Base-by-base conservation (phyloP, 169 alveolate genomes). In the Hepatocystis sp. region DNA sequence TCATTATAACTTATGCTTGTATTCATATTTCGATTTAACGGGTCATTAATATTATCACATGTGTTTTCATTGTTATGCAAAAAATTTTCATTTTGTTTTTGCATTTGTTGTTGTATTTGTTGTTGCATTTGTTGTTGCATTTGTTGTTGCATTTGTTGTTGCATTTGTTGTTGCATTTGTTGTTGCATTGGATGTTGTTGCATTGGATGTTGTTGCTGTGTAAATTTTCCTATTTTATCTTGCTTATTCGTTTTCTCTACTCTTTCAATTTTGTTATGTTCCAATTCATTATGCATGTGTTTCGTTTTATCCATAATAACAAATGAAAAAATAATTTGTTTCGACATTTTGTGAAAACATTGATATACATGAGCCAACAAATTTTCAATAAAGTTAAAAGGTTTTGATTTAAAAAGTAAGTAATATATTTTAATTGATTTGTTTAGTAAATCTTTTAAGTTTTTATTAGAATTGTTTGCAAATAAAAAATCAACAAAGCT, bases 371-470 rank as follows among this genome's bases (percentile, higher is more conserved):
- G 21, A 8, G 65, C 88, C 34, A 76, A 63, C 36, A 60, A 76
- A 76, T 76, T 76, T 13, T 76, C 88, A 27, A 76, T 76, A 76
- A 76, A 76, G 46, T 76, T 76, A 13, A 25, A 76, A 32, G 40
- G 27, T 39, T 76, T 76, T 49, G 51, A 25, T 46, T 76, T 76
- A 76, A 42, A 76, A 44, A 76, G 71, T 17, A 76, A 30, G 52
- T 58, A 76, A 58, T 76, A 58, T 25, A 76, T 76, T 58, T 76
- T 76, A 42, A 67, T 19, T 23, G 85, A 19, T 17, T 52, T 53
- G 51, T 67, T 27, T 58, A 76, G 17, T 63, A 42, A 55, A 4
- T 34, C 27, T 76, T 30, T 53, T 13, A 76, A 44, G 40, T 58
- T 76, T 58, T 56, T 76, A 19, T 76, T 76, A 10, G 58, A 49